Evolutionary conservation across 2,329 filamentous ascomycete species (phyloP).

Genomic region (Tympanopsis confertula): DNA sequence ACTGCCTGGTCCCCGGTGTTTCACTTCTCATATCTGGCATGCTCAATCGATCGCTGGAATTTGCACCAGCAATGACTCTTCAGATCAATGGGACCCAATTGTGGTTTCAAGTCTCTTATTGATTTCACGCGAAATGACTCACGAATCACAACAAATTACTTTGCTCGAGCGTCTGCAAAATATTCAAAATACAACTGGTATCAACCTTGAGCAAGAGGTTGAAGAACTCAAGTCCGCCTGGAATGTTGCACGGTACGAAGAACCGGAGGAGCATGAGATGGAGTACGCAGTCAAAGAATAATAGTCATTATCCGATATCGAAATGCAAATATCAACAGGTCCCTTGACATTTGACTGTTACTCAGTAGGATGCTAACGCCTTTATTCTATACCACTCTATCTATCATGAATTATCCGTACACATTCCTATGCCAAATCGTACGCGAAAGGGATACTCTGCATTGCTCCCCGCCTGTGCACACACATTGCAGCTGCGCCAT

Average conservation of each 20-base stretch:
- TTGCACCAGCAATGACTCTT: slow-evolving; percentile 14
- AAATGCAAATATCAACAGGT: no score
- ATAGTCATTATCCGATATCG: background rate
- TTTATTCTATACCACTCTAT: slow-evolving; percentile 1
- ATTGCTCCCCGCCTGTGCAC: slow-evolving; percentile 2
- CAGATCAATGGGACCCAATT: slow-evolving; percentile 19
- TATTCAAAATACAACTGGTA: slow-evolving; percentile 7
- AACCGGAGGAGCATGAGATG: background rate
- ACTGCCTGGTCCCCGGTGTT: slow-evolving; percentile 2
- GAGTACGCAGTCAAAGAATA: background rate
- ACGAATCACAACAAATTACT: slow-evolving; percentile 12
- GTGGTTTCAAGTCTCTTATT: slow-evolving; percentile 12
- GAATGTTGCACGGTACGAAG: slow-evolving; percentile 1
- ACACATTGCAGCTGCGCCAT: slow-evolving; percentile 2
- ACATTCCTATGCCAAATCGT: background rate
- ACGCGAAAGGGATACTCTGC: slow-evolving; percentile 2
- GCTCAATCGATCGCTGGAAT: slow-evolving; percentile 15
- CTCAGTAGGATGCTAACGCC: background rate
- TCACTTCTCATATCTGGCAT: slow-evolving; percentile 13
- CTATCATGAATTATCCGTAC: background rate
- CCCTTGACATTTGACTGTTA: slow-evolving; percentile 1
- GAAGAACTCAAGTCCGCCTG: slow-evolving; percentile 2
- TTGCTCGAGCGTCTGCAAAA: slow-evolving; percentile 8
- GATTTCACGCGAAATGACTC: slow-evolving; percentile 8
- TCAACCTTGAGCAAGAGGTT: slow-evolving; percentile 5